Evolutionary conservation across 257 asterid species (phyloP), one percentile per base, ranked within the genome.

Genomic region (Ocimum tenuiflorum): DNA sequence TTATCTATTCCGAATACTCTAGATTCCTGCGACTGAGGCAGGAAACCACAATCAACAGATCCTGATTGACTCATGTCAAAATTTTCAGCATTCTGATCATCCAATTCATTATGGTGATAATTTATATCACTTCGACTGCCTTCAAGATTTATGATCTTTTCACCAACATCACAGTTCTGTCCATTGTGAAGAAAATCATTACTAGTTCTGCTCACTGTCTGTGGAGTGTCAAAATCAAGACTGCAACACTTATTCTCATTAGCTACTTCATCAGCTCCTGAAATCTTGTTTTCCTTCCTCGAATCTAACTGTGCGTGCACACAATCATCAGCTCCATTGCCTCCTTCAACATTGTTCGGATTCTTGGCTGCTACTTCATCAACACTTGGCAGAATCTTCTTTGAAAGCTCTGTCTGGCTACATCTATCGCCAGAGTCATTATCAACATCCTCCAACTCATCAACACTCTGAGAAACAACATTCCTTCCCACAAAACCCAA

Each of bases 21-120:
- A 5, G 95, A 91, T 68, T 91, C 98, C 74, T 86, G n/a, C 1
- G 98, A 88, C 43, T 85, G 94, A 0, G 83, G 91, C 36, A 82
- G 67, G 68, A 77, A 42, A 8, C 73, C 48, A 57, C 75, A 73
- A 69, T 86, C 95, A 47, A 81, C 39, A 17, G 96, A 86, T 6
- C 88, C 95, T 5, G 86, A 73, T 53, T 84, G 96, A 47, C 96
- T 91, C 79, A 72, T n/a, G 50, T 75, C 75, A 17, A 80, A 73
- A 79, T 75, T 82, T 47, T 85, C 92, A 48, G 72, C 81, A 60
- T 79, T 76, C 14, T 70, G 80, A 76, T 75, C 84, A 70, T 83
- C 87, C 53, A 50, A 74, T 6, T 74, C 83, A 66, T 68, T 77
- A 45, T 55, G 78, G 23, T 20, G 65, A 42, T 33, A 62, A 62